Percentiles rank a stretch among this genome's conserved stretches.
These are phyloP conservation scores for Azolla pinnata DNA, from an alignment of 75 land plant genomes.

Conservation along the genomic window DNA sequence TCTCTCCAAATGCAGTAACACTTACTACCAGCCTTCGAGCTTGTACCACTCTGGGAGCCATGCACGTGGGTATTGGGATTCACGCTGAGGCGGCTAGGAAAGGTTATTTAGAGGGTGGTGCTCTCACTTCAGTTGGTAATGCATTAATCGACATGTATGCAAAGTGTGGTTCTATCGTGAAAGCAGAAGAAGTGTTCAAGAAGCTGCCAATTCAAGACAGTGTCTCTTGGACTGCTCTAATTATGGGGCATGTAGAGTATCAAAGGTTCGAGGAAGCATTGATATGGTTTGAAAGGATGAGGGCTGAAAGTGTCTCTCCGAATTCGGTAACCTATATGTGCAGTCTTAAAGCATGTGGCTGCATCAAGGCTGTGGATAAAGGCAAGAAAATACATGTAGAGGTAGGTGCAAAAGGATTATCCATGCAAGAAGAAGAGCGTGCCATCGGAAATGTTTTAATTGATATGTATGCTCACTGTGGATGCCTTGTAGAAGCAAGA, in stretches of 20 bases:
- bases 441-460: slow-evolving; percentile 24
- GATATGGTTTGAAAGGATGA: slow-evolving; percentile 22
- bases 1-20: slow-evolving; percentile 11
- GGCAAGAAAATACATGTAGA: slow-evolving; percentile 32
- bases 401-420: slow-evolving; percentile 25
- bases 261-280: slow-evolving; percentile 21
- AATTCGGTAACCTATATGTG: slow-evolving; percentile 28
- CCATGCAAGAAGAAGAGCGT: slow-evolving; percentile 8
- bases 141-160: slow-evolving; percentile 41
- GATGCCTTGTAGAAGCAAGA: slow-evolving; percentile 16
- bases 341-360: slow-evolving; percentile 28
- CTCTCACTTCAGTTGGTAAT: slow-evolving; percentile 13
- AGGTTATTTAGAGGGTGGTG: slow-evolving; percentile 11
- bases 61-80: slow-evolving; percentile 20
- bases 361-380: slow-evolving; percentile 22
- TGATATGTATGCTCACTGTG: slow-evolving; percentile 23
- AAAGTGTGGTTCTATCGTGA: slow-evolving; percentile 29
- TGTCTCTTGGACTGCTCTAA: slow-evolving; percentile 37
- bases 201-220: slow-evolving; percentile 15
- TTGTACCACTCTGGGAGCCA: slow-evolving; percentile 20
- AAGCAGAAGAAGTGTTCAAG: slow-evolving; percentile 27
- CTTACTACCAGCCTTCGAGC: slow-evolving; percentile 25
- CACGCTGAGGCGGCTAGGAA: slow-evolving; percentile 19
- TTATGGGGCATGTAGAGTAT: slow-evolving; percentile 29
- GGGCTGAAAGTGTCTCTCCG: slow-evolving; percentile 15